These are phyloP conservation scores for Protomyces pachydermus DNA, from an alignment of 1,139 yeast species.

Conservation along the genomic window DNA sequence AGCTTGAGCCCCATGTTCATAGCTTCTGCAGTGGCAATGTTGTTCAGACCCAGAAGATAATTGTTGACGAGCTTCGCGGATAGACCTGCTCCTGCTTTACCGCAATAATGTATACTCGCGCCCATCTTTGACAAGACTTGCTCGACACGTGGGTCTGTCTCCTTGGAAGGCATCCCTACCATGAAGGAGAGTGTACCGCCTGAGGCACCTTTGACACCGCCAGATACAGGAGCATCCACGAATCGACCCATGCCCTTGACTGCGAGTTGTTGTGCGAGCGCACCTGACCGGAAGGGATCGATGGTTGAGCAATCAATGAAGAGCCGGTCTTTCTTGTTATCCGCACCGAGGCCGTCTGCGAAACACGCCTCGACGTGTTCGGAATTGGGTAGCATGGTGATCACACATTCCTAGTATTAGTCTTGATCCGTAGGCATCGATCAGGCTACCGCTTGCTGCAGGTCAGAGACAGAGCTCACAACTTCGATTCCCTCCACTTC, in stretches of 20 bases:
- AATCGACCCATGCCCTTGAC: constrained; percentile 34
- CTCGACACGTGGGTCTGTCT: constrained; percentile 35
- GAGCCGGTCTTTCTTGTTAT: constrained; percentile 34
- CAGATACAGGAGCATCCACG: constrained; percentile 59
- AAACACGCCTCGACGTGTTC: constrained; percentile 50
- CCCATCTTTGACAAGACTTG: constrained; percentile 50
- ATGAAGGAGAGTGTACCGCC: constrained; percentile 55
- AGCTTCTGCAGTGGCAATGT: constrained; percentile 58
- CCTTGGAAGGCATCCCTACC: constrained; percentile 45
- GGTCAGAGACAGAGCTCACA: neutral
- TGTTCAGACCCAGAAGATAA: constrained; percentile 54
- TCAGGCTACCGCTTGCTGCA: neutral
- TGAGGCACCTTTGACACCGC: constrained; percentile 58
- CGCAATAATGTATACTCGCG: constrained; percentile 52
- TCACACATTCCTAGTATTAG: constrained; percentile 40
- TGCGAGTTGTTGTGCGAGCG: constrained; percentile 36
- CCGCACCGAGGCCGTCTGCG: constrained; percentile 39
- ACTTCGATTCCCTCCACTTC: neutral
- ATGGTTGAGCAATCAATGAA: constrained; percentile 54
- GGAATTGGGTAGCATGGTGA: constrained; percentile 61
- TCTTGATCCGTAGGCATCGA: constrained; percentile 26
- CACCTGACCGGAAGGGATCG: constrained; percentile 50
- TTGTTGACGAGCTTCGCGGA: constrained; percentile 59
- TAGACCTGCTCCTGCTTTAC: constrained; percentile 50
- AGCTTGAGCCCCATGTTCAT: constrained; percentile 55